These are phyloP conservation scores for Didymella lethalis DNA, from an alignment of 2,329 filamentous ascomycete species.

Conservation along the genomic window DNA sequence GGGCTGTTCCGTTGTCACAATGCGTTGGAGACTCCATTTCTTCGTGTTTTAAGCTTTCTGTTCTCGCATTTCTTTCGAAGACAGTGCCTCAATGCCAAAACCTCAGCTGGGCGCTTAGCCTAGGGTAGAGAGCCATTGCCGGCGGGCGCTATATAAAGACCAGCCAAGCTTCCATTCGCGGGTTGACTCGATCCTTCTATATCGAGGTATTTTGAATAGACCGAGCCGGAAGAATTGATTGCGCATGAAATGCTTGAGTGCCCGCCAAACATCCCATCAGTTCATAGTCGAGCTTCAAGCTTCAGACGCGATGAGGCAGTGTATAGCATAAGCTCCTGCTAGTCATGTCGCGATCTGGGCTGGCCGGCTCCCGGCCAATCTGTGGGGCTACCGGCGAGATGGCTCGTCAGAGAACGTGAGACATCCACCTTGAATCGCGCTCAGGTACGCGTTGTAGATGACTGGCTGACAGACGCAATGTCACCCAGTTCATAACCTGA, in stretches of 20 bases:
- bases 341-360: slow-evolving; percentile 12
- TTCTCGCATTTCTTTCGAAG: neutral
- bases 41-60: slow-evolving; percentile 2
- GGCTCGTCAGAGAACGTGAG: slow-evolving; percentile 3
- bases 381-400: slow-evolving; percentile 14
- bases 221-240: slow-evolving; percentile 6
- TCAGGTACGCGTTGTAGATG: neutral
- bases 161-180: slow-evolving; percentile 20
- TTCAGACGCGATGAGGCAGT: slow-evolving; percentile 8
- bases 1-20: slow-evolving; percentile 4
- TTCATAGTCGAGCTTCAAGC: slow-evolving; percentile 4
- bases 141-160: slow-evolving; percentile 29
- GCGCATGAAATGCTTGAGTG: slow-evolving; percentile 1
- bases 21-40: neutral
- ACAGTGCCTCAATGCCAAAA: neutral
- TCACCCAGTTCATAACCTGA: neutral
- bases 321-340: slow-evolving; percentile 12
- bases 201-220: neutral
- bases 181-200: slow-evolving; percentile 2
- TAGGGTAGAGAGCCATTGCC: slow-evolving; percentile 14
- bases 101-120: slow-evolving; percentile 7
- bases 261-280: slow-evolving; percentile 4
- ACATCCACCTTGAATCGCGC: slow-evolving; percentile 1
- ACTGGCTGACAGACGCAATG: neutral
- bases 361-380: slow-evolving; percentile 11